Evolutionary conservation across 768 basidiomycete species (phyloP).

Genomic region (Amanita pseudoporphyria): DNA sequence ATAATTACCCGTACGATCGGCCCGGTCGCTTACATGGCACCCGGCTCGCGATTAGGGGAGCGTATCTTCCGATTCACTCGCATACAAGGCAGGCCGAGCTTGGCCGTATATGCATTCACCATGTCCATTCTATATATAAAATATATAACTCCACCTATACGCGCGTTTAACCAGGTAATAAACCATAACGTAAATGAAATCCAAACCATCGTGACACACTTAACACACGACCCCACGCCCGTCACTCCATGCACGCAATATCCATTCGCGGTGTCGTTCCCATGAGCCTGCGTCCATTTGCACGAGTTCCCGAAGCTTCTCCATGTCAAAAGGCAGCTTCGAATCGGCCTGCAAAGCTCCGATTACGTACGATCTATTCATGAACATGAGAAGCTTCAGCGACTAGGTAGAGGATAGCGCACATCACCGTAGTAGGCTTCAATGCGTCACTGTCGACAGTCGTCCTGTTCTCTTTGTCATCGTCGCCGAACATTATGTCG

Average conservation of each 20-base stretch:
- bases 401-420: slow-evolving; percentile 7
- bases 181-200: too few relatives aligned
- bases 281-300: slow-evolving; percentile 22
- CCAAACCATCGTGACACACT: not conserved
- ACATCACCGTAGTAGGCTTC: slow-evolving; percentile 24
- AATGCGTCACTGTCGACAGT: slow-evolving; percentile 7
- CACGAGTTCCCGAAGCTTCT: slow-evolving; percentile 19
- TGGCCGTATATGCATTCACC: too few relatives aligned
- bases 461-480: not conserved
- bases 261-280: slow-evolving; percentile 19
- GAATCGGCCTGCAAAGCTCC: slow-evolving; percentile 20
- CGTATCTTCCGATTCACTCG: too few relatives aligned
- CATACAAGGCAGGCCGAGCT: too few relatives aligned
- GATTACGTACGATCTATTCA: slow-evolving; percentile 22
- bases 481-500: not conserved
- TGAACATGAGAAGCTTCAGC: not conserved
- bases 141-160: too few relatives aligned
- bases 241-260: slow-evolving; percentile 9
- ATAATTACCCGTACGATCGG: not conserved
- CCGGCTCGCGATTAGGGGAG: too few relatives aligned
- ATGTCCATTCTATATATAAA: too few relatives aligned
- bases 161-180: too few relatives aligned
- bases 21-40: too few relatives aligned
- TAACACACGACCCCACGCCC: slow-evolving; percentile 1
- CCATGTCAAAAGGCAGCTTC: slow-evolving; percentile 19